phyloP scores from a whole-genome alignment of 78 protist species.

The Planoprotostelium fungivorum region DNA sequence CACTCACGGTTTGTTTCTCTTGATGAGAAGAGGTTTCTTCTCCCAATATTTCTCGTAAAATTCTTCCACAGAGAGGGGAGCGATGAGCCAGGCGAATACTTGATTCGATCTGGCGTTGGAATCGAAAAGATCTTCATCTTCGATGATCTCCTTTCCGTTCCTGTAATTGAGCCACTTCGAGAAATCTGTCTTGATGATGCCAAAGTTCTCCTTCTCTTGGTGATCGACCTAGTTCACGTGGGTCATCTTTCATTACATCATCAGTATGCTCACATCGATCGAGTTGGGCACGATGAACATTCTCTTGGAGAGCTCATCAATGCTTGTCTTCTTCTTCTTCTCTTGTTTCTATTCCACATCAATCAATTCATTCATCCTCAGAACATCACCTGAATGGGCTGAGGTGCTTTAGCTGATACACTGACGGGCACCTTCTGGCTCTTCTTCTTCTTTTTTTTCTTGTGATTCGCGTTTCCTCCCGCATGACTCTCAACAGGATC shows the following conservation, averaged over 20 bases:
- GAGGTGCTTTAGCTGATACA: not conserved
- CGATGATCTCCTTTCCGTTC: not conserved
- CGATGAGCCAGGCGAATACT: slow-evolving; percentile 10
- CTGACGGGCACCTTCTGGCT: not conserved
- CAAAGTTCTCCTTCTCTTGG: not conserved
- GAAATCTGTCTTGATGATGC: not conserved
- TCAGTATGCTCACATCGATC: slow-evolving; percentile 43
- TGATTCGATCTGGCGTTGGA: not conserved
- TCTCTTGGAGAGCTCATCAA: not conserved
- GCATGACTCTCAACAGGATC: not conserved
- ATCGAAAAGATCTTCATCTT: not conserved
- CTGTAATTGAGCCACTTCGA: not conserved
- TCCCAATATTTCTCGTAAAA: slow-evolving; percentile 59
- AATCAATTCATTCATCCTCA: not conserved
- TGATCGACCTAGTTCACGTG: not conserved
- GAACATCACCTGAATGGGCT: not conserved
- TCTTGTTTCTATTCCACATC: not conserved
- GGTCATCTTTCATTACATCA: slow-evolving; percentile 11
- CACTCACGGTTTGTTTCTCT: slow-evolving; percentile 4
- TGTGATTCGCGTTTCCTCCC: not conserved
- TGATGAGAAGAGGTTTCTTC: slow-evolving; percentile 24
- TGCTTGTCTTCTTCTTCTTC: not conserved
- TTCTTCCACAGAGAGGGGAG: slow-evolving; percentile 23
- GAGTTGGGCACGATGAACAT: not conserved
- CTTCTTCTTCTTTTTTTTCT: not conserved